Evolutionary conservation across 2,329 filamentous ascomycete genomes (phyloP).

Genomic region (Pyrenophora seminiperda): DNA sequence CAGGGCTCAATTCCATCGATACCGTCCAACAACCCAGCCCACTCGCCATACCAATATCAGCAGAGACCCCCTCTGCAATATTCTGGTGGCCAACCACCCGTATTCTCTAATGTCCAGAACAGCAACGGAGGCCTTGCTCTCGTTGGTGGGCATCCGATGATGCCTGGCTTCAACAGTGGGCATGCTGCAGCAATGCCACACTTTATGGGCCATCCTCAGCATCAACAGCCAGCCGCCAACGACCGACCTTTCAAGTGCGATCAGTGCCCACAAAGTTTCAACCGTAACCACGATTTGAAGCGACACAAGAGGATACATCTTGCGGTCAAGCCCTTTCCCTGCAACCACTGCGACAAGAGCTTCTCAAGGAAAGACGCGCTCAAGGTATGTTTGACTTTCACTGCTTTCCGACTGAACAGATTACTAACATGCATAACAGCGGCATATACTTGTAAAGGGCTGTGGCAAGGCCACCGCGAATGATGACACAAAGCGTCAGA

Average conservation of each 20-base stretch:
- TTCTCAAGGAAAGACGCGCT: constrained; percentile 96
- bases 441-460: constrained; percentile 70
- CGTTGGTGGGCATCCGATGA: constrained; percentile 66
- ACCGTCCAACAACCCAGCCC: constrained; percentile 55
- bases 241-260: constrained; percentile 96
- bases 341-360: constrained; percentile 88
- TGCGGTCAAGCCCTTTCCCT: constrained; percentile 94
- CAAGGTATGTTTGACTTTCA: constrained; percentile 69
- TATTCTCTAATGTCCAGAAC: constrained; percentile 79
- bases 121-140: constrained; percentile 74
- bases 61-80: constrained; percentile 50
- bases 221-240: constrained; percentile 61
- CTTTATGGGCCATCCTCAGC: constrained; percentile 59
- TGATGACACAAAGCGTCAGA: constrained; percentile 44
- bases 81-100: constrained; percentile 62
- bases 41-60: constrained; percentile 55
- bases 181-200: constrained; percentile 69
- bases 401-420: constrained; percentile 41
- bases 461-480: constrained; percentile 60
- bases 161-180: constrained; percentile 64
- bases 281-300: constrained; percentile 94
- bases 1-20: constrained; percentile 52
- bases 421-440: constrained; percentile 47
- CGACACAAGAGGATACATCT: constrained; percentile 94
- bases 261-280: constrained; percentile 89